These are phyloP conservation scores for Phytophthora niederhauseri DNA, from an alignment of 352 stramenopile genomes.

Conservation along the genomic window DNA sequence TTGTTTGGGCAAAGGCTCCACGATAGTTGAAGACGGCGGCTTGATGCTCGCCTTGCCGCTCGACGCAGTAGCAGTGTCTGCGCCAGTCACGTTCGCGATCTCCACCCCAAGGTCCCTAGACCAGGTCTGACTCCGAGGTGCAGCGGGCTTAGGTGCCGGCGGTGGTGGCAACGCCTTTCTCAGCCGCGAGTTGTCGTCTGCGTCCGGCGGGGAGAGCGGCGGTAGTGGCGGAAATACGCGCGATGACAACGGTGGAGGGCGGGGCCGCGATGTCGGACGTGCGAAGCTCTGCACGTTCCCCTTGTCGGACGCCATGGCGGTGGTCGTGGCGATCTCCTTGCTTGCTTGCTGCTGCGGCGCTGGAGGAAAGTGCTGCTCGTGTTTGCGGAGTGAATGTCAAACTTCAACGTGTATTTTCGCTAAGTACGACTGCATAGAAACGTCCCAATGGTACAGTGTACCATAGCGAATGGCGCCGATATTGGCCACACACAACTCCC, in stretches of 20 bases:
- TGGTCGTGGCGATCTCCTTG: slow-evolving; percentile 1
- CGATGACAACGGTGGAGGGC: neutral
- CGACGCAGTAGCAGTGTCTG: too few species aligned
- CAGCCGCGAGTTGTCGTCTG: neutral
- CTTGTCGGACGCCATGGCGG: slow-evolving; percentile 23
- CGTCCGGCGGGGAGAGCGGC: slow-evolving; percentile 28
- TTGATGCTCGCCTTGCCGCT: slow-evolving; percentile 12
- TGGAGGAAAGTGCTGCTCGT: neutral
- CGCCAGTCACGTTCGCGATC: neutral
- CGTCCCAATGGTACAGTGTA: slow-evolving; percentile 21
- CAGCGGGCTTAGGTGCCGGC: neutral
- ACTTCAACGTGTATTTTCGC: slow-evolving; percentile 19
- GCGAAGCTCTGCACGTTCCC: slow-evolving; percentile 6
- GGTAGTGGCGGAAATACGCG: slow-evolving; percentile 28
- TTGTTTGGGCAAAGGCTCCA: slow-evolving; percentile 14
- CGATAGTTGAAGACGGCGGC: slow-evolving; percentile 1
- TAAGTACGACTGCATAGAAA: slow-evolving; percentile 16
- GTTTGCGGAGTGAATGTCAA: neutral
- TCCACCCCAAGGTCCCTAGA: slow-evolving; percentile 18
- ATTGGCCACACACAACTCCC: slow-evolving; percentile 1
- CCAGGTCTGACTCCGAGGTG: neutral
- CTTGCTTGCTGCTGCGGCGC: neutral
- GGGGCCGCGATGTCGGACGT: neutral
- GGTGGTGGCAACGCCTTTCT: slow-evolving; percentile 4
- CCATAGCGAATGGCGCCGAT: neutral